These are phyloP conservation scores for Leucaena leucocephala DNA, from an alignment of 306 rosid species.

Conservation along the genomic window DNA sequence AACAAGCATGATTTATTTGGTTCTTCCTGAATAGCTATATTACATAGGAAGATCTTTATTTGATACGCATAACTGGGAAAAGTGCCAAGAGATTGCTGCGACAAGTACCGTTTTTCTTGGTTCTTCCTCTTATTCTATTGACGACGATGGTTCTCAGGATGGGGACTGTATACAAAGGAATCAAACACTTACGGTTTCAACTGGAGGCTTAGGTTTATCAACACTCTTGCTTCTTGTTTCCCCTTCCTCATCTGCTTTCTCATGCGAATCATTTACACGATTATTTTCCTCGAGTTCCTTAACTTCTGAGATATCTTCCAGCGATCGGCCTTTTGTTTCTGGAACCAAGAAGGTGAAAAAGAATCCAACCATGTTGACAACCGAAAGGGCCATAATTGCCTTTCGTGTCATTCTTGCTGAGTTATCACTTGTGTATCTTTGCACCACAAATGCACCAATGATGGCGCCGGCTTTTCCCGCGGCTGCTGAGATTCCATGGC, in stretches of 20 bases:
- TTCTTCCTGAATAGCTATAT: neutral
- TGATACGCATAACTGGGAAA: conserved; percentile 4
- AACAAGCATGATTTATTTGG: conserved; percentile 11
- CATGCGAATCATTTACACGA: neutral
- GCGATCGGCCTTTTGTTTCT: conserved; percentile 56
- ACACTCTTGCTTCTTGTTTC: conserved; percentile 25
- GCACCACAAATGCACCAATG: conserved; percentile 64
- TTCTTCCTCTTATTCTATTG: conserved; percentile 24
- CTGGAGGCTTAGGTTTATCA: conserved; percentile 36
- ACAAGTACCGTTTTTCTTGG: conserved; percentile 8
- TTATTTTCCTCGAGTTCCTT: conserved; percentile 15
- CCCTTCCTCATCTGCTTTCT: conserved; percentile 22
- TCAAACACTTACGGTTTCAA: conserved; percentile 34
- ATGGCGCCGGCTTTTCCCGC: conserved; percentile 66
- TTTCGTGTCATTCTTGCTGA: neutral
- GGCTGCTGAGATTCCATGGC: conserved; percentile 72
- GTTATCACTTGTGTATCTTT: conserved; percentile 33
- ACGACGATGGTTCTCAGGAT: conserved; percentile 23
- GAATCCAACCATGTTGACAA: conserved; percentile 55
- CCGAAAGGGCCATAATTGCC: conserved; percentile 47
- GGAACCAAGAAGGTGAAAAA: conserved; percentile 63
- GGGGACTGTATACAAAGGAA: neutral
- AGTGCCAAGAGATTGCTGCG: conserved; percentile 4
- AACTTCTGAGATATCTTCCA: conserved; percentile 69
- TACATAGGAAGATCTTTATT: conserved; percentile 9